phyloP scores from a whole-genome alignment of 495 filamentous ascomycete genomes.

The Aspergillus haitiensis region DNA sequence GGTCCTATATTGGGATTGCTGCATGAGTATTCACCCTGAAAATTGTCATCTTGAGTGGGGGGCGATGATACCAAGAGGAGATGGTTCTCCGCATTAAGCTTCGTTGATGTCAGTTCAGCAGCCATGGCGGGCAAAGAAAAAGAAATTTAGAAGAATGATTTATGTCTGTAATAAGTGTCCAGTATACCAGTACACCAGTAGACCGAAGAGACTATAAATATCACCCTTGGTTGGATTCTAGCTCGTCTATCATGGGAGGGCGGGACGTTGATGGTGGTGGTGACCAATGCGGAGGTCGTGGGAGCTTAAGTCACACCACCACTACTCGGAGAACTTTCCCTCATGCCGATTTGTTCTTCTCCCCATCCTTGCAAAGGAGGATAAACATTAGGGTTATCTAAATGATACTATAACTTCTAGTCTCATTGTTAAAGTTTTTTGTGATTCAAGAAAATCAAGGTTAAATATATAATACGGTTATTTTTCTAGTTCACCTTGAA shows the following conservation, averaged over 20 bases:
- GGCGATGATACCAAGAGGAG: slow-evolving; percentile 59
- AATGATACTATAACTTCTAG: background rate
- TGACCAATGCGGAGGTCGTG: slow-evolving; percentile 13
- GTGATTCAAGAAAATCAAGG: background rate
- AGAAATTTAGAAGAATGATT: background rate
- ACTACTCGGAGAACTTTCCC: too few relatives aligned
- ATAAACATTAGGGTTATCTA: background rate
- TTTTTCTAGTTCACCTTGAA: slow-evolving; percentile 8
- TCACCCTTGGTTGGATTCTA: too few relatives aligned
- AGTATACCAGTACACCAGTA: too few relatives aligned
- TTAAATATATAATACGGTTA: background rate
- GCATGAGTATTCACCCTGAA: slow-evolving; percentile 19
- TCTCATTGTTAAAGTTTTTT: background rate
- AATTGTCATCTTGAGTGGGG: slow-evolving; percentile 11
- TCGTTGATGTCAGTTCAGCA: slow-evolving; percentile 58
- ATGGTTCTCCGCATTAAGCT: slow-evolving; percentile 73
- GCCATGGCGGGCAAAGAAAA: slow-evolving; percentile 36
- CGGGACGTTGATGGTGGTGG: slow-evolving; percentile 5
- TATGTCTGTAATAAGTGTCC: too few relatives aligned
- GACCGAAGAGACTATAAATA: too few relatives aligned
- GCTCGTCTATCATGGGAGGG: background rate
- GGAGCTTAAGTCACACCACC: slow-evolving; percentile 20
- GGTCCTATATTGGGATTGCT: slow-evolving; percentile 61
- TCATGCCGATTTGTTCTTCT: background rate
- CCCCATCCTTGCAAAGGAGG: background rate